Evolutionary conservation across 1,284 basidiomycete genomes (phyloP), one percentile per base, ranked within the genome.

Genomic region (Ganoderma lucidum): DNA sequence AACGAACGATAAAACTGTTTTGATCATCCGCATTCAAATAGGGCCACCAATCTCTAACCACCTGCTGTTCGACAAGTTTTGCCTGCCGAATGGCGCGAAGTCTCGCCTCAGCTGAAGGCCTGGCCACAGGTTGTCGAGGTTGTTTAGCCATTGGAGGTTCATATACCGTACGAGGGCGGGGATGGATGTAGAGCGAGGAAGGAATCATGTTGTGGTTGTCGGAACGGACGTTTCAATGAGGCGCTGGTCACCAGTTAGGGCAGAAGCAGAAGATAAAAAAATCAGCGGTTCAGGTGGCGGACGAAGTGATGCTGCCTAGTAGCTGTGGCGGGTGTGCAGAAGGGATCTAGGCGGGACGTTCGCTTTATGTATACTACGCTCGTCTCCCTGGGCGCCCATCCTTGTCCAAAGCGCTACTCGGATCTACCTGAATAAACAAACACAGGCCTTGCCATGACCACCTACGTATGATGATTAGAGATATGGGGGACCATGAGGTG

Each of bases 121-220:
- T 42, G 12, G 39, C n/a, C 23, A 28, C n/a, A 41, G 39, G 23
- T 42, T 37, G 37, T 6, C 14, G 28, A 23, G 59, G 59, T 28
- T 28, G n/a, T 2, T 42, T 39, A 42, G 39, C 23, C 37, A 3
- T 42, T n/a, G 39, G 35, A 59, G 61, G 64, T 28, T 63, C 62
- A 30, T 61, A 70, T 48, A 51, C 10, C 6, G 45, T 28, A 32
- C 44, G 32, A 5, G 64, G 55, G 6, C 70, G 64, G 2, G 67
- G 62, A 42, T 63, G 41, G 51, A 45, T 64, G 56, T 71, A 68
- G 42, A 66, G 48, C 23, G 62, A 63, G 44, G 62, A 17, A 23
- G 62, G 62, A 37, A 63, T 63, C 62, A 63, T 63, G 19, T 6
- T 51, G 44, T 48, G 44, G 44, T 17, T 60, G 55, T 51, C 45